A percentile compares a stretch with the other conserved stretches of the same genome.
These are phyloP conservation scores for Porpolomopsis calyptriformis DNA, from an alignment of 768 basidiomycete species.

Conservation along the genomic window DNA sequence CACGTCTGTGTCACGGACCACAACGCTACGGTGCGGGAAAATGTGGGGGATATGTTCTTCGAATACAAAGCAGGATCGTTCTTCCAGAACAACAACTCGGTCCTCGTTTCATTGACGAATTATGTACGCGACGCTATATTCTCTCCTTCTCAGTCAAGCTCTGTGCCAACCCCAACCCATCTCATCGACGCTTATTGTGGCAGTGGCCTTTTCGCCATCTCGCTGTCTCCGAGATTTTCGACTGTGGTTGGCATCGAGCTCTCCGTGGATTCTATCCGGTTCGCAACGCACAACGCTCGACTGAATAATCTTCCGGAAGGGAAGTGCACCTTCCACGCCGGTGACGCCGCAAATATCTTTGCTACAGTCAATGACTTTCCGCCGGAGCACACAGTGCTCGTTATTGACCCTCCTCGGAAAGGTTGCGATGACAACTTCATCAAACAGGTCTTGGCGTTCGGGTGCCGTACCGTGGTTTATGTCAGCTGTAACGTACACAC, in stretches of 20 bases:
- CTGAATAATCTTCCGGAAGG: conserved; percentile 42
- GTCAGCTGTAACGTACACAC: conserved; percentile 96
- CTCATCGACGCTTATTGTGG: conserved; percentile 96
- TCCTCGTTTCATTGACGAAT: conserved; percentile 71
- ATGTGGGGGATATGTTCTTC: conserved; percentile 71
- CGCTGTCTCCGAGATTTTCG: conserved; percentile 63
- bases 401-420: conserved; percentile 90
- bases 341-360: conserved; percentile 86
- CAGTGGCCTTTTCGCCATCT: conserved; percentile 78
- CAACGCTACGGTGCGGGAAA: conserved; percentile 70
- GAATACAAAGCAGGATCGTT: conserved; percentile 83
- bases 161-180: conserved; percentile 46
- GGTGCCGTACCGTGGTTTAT: conserved; percentile 65
- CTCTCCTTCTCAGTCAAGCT: conserved; percentile 16
- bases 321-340: conserved; percentile 61
- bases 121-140: conserved; percentile 75
- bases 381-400: conserved; percentile 49
- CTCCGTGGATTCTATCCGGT: conserved; percentile 56
- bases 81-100: conserved; percentile 98
- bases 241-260: conserved; percentile 87
- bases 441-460: conserved; percentile 62
- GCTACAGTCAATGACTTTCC: conserved; percentile 55
- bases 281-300: conserved; percentile 52
- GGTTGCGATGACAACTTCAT: conserved; percentile 81
- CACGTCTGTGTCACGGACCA: conserved; percentile 82